Base-by-base conservation (phyloP, 2,329 filamentous ascomycete genomes). In the Colletotrichum musicola region DNA sequence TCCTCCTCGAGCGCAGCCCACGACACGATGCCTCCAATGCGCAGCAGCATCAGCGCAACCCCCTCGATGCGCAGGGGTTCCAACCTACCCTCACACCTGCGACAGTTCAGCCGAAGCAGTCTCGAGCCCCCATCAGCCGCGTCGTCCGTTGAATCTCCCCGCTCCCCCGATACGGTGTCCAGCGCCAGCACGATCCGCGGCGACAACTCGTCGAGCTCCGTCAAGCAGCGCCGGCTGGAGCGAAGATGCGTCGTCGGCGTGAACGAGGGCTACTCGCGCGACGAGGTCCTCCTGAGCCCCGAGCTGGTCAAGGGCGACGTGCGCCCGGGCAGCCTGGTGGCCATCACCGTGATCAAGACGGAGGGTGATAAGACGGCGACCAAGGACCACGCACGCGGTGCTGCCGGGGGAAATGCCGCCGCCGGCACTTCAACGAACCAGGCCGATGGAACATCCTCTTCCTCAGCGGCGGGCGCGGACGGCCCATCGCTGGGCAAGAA, bases 271-370 rank as follows among this genome's bases (percentile, higher is more conserved):
- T 92, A 94, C 74, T 90, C 91, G 9, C 88, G 87, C 65, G 93
- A 97, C 74, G 93, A 95, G 73, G 90, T 96, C 51, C 84, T 96
- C 22, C 86, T 97, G 75, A 96, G 95, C 76, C 85, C 91, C 66
- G 90, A 93, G 64, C 85, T 90, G 16, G 88, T 95, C 68, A 87
- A 89, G 61, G 83, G 85, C 51, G 85, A 88, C 53, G 84, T 93
- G 71, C 86, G 86, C 64, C 83, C 89, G 0, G 93, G 92, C 27
- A 87, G 88, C 70, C 82, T 97, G 63, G 89, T 96, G 80, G 91
- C 93, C 73, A 90, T 97, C 63, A 84, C 91, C 22, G 85, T 90
- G 6, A 76, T 90, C 57, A 88, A 85, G 72, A 77, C 85, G 9
- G 88, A 89, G 38, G 76, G 68, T 20, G 68, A 64, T 20, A 71